Percentiles rank a stretch among this genome's conserved stretches.
Evolutionary conservation across 2,329 filamentous ascomycete genomes (phyloP).

Genomic region (Alternaria gansuensis): DNA sequence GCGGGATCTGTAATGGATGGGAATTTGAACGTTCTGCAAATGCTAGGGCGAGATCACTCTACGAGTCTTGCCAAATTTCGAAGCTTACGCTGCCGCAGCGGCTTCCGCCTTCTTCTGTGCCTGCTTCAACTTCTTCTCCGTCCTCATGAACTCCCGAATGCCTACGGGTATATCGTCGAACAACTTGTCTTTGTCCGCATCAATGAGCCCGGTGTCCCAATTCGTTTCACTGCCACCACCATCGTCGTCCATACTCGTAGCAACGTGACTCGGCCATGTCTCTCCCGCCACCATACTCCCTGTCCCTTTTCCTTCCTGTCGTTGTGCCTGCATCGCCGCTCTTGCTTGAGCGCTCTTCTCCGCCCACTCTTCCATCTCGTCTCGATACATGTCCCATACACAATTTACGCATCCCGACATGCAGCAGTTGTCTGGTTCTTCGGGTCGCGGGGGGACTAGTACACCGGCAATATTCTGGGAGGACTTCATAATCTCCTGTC

Average conservation of each 20-base stretch:
- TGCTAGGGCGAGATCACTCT: background rate
- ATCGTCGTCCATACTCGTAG: slow-evolving; percentile 78
- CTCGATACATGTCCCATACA: slow-evolving; percentile 90
- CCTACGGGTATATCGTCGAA: slow-evolving; percentile 87
- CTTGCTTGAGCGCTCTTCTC: slow-evolving; percentile 71
- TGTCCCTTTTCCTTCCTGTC: slow-evolving; percentile 40
- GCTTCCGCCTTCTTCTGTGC: slow-evolving; percentile 70
- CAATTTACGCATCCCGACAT: slow-evolving; percentile 99
- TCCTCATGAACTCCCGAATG: slow-evolving; percentile 96
- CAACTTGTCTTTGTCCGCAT: slow-evolving; percentile 66
- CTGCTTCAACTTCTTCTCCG: slow-evolving; percentile 87
- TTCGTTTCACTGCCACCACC: slow-evolving; percentile 77
- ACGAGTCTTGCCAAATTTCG: slow-evolving; percentile 1
- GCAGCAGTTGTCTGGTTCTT: slow-evolving; percentile 97
- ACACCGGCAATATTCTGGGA: slow-evolving; percentile 78
- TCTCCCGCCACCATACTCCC: slow-evolving; percentile 50
- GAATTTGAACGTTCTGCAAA: slow-evolving; percentile 22
- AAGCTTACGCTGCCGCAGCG: slow-evolving; percentile 22
- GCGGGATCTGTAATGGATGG: slow-evolving; percentile 15
- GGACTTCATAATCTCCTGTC: slow-evolving; percentile 66
- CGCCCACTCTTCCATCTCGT: slow-evolving; percentile 92
- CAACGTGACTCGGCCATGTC: slow-evolving; percentile 59
- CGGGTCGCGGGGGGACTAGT: slow-evolving; percentile 80
- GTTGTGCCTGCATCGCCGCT: slow-evolving; percentile 56
- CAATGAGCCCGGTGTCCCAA: slow-evolving; percentile 58